Evolutionary conservation across 2,329 filamentous ascomycete genomes (phyloP), one percentile per base, ranked within the genome.

Genomic region (Pseudopithomyces chartarum): DNA sequence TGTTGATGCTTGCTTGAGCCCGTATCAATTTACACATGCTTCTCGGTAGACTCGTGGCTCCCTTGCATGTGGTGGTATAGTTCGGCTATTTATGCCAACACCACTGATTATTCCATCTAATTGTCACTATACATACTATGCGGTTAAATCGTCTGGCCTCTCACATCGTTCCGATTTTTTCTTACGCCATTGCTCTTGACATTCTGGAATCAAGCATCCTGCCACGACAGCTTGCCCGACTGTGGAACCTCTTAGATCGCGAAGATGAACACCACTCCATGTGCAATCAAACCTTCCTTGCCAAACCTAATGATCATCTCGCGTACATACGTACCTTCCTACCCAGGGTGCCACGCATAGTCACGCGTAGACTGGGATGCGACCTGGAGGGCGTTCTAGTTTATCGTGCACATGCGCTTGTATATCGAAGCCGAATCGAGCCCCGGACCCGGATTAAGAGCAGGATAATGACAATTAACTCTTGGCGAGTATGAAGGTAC

Each of bases 81-180:
- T 54, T 64, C 64, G 67, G 66, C 58, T 70, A 69, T 67, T 65
- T 56, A 57, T 56, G 44, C 54, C 58, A 53, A 50, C 55, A 22
- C 43, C 47, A 63, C 60, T 61, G 57, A 61, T 64, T 53, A 45
- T 36, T 56, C 57, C 61, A 67, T 70, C 38, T 68, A 70, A 66
- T 54, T 40, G 59, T 59, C 53, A 63, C 55, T 66, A 50, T 59
- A 59, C 50, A 61, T 59, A 67, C 57, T 71, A 64, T 71, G 49
- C 67, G 70, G 69, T n/a, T 73, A 71, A 73, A 72, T 63, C 32
- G 15, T 23, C 43, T 46, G 48, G 54, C 67, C 67, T 66, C 57
- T 68, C 60, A 65, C 38, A 63, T 8, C 48, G 11, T 50, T 42
- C 48, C 48, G 50, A 61, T 60, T 60, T n/a, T 44, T 33, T 54